These are phyloP conservation scores for Zymoseptoria ardabiliae DNA, from an alignment of 2,329 filamentous ascomycete genomes.

Conservation along the genomic window DNA sequence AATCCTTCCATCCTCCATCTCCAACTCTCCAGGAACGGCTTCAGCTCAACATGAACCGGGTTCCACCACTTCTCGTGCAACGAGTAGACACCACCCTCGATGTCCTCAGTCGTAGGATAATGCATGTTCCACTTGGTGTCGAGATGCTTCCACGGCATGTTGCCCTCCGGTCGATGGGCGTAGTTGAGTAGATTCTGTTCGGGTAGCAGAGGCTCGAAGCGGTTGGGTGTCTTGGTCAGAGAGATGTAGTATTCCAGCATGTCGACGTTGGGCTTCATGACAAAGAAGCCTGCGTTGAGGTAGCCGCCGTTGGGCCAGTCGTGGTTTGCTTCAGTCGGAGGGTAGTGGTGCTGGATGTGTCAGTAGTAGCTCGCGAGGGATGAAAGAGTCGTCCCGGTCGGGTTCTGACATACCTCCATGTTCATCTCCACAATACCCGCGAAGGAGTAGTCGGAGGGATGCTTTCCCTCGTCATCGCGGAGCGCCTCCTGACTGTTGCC, in stretches of 20 bases:
- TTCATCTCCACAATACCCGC: constrained; percentile 29
- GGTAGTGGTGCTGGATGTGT: constrained; percentile 27
- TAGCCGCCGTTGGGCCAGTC: constrained; percentile 27
- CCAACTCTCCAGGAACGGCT: constrained; percentile 27
- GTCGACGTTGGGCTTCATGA: constrained; percentile 27
- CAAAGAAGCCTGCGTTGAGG: constrained; percentile 35
- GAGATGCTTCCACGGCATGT: constrained; percentile 34
- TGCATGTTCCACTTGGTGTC: constrained; percentile 34
- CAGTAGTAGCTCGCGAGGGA: constrained; percentile 4
- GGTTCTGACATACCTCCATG: neutral
- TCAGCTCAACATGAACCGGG: constrained; percentile 27
- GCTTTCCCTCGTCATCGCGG: constrained; percentile 19
- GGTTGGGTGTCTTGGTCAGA: constrained; percentile 24
- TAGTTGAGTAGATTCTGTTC: constrained; percentile 33
- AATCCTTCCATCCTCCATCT: constrained; percentile 33
- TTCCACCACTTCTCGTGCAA: constrained; percentile 38
- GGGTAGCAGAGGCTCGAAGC: constrained; percentile 28
- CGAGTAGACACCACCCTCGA: constrained; percentile 30
- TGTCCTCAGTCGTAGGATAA: constrained; percentile 30
- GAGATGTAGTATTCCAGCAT: constrained; percentile 29
- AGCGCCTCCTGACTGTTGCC: constrained; percentile 3
- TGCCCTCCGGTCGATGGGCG: constrained; percentile 28
- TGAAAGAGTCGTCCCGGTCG: neutral
- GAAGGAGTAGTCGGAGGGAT: constrained; percentile 30
- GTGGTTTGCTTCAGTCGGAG: constrained; percentile 24